Evolutionary conservation across 2,329 filamentous ascomycete genomes (phyloP).

Genomic region (Hypoxylon sp.): DNA sequence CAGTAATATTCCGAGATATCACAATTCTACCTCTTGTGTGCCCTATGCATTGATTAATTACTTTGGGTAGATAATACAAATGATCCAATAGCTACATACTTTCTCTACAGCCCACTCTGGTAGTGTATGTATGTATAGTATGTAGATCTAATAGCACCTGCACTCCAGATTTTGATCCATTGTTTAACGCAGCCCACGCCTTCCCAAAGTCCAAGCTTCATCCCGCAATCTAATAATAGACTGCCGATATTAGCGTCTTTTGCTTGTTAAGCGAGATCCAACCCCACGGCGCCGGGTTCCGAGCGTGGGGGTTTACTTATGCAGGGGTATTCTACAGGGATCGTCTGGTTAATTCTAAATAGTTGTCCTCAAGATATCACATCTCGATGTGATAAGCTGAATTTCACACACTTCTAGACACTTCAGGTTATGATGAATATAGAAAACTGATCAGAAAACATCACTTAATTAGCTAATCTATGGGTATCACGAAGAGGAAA

Average conservation of each 20-base stretch:
- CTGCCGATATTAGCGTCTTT: neutral
- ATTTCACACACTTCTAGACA: neutral
- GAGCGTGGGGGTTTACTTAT: neutral
- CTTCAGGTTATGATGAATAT: neutral
- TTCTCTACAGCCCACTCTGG: neutral
- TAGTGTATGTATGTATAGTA: neutral
- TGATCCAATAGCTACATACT: neutral
- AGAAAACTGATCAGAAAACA: neutral
- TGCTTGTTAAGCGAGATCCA: neutral
- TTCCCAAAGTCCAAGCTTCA: neutral
- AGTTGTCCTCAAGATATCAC: neutral
- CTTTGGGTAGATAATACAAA: too few relatives aligned
- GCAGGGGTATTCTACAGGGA: neutral
- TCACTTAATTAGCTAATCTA: neutral
- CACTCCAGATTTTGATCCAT: conserved; percentile 2
- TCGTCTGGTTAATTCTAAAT: neutral
- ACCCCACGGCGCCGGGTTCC: neutral
- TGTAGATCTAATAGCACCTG: neutral
- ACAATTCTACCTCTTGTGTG: neutral
- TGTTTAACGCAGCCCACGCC: neutral
- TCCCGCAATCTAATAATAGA: conserved; percentile 1
- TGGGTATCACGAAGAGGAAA: neutral
- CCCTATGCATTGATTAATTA: neutral
- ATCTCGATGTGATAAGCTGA: neutral
- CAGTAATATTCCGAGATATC: neutral